phyloP scores from a whole-genome alignment of 2,329 filamentous ascomycete species.

The Aureobasidium sp. region DNA sequence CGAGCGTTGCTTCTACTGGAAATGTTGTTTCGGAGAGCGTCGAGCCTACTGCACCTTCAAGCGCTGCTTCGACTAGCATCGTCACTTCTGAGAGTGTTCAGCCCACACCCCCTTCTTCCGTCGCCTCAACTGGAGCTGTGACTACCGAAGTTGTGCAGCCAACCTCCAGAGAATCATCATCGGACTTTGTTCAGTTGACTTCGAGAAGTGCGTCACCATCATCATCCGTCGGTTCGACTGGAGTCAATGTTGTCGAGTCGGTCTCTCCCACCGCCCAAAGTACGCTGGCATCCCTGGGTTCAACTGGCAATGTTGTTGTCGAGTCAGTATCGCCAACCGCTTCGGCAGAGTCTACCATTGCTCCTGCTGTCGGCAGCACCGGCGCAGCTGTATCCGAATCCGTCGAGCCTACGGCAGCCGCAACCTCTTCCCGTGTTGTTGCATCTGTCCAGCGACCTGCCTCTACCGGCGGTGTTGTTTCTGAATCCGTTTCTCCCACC shows the following conservation, averaged over 20 bases:
- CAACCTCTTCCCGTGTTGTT: not conserved
- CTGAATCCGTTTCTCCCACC: constrained; percentile 10
- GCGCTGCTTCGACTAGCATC: not conserved
- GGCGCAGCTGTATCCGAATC: constrained; percentile 4
- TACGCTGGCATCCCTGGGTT: not conserved
- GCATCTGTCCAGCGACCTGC: not conserved
- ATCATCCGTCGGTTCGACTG: constrained; percentile 1
- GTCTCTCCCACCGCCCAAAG: not conserved
- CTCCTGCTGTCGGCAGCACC: not conserved
- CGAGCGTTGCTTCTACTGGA: constrained; percentile 1
- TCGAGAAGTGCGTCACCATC: not conserved
- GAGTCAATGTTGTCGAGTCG: not conserved
- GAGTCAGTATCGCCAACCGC: constrained; percentile 9
- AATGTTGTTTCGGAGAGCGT: not conserved
- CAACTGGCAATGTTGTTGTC: not conserved
- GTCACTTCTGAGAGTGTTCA: not conserved
- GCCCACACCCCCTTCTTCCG: not conserved
- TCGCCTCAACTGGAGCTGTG: not conserved
- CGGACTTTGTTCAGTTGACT: constrained; percentile 6
- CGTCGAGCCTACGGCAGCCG: constrained; percentile 6
- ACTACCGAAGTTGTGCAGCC: not conserved
- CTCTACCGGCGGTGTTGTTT: constrained; percentile 3
- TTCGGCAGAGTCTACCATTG: not conserved
- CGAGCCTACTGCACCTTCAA: constrained; percentile 3
- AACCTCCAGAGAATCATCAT: not conserved